phyloP scores from a whole-genome alignment of 129 eudicot genomes.

The sunflower (Helianthus annuus) region DNA sequence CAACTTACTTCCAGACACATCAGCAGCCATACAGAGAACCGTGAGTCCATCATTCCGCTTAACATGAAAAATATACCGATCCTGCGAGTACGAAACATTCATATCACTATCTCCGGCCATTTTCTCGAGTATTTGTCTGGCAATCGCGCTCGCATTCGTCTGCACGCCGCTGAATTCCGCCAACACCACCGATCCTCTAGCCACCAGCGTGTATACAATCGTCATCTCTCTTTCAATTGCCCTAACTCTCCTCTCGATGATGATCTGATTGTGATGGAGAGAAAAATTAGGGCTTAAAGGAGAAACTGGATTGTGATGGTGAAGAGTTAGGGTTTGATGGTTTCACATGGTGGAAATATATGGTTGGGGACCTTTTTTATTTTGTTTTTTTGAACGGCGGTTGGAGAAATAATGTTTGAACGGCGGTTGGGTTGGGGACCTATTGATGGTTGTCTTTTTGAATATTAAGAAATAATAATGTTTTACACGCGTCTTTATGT shows the following conservation, averaged over 20 bases:
- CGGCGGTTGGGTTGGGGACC: too few relatives aligned
- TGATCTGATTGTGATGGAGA: constrained; percentile 9
- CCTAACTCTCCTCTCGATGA: constrained; percentile 26
- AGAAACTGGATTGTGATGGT: not conserved
- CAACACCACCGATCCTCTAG: constrained; percentile 83
- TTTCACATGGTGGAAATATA: too few relatives aligned
- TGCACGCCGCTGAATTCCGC: constrained; percentile 66
- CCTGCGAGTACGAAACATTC: constrained; percentile 77
- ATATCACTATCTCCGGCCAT: constrained; percentile 54
- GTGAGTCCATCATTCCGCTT: constrained; percentile 89
- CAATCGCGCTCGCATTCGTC: constrained; percentile 72
- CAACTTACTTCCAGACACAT: constrained; percentile 65
- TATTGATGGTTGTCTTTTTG: too few relatives aligned
- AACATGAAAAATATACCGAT: constrained; percentile 81
- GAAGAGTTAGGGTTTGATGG: too few relatives aligned
- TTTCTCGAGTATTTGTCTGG: constrained; percentile 70
- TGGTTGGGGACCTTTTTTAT: too few relatives aligned
- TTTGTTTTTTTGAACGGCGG: too few relatives aligned
- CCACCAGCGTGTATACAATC: constrained; percentile 72
- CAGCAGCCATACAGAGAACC: constrained; percentile 93
- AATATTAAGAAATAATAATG: too few relatives aligned
- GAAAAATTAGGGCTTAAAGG: constrained; percentile 23
- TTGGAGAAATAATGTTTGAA: too few relatives aligned
- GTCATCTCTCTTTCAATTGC: constrained; percentile 48
- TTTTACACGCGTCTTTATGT: too few relatives aligned